Percentiles rank a stretch among this genome's conserved stretches.
phyloP scores from a whole-genome alignment of 1,284 basidiomycete genomes.

The Entoloma clypeatum region DNA sequence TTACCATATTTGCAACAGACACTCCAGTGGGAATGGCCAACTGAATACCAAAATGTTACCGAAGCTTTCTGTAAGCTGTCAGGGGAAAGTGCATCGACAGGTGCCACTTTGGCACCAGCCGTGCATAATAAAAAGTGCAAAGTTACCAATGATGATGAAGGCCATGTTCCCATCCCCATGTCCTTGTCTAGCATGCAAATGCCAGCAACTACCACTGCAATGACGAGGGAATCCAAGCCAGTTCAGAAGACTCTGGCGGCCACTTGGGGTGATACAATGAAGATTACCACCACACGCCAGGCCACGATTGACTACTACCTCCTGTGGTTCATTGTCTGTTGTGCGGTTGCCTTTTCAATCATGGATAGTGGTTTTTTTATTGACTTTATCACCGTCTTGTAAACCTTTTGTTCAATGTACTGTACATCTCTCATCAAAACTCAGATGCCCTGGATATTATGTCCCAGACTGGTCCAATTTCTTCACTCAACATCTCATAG shows the following conservation, averaged over 20 bases:
- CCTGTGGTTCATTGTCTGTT: not conserved
- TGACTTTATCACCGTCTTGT: not conserved
- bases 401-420: not conserved
- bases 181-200: not conserved
- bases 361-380: conserved; percentile 1
- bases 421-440: not conserved
- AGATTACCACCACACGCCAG: not conserved
- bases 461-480: not conserved
- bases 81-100: not conserved
- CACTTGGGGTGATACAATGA: not conserved
- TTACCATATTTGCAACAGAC: not conserved
- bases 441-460: not conserved
- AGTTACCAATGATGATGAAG: not conserved
- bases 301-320: not conserved
- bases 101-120: not conserved
- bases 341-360: not conserved
- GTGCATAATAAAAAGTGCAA: not conserved
- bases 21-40: conserved; percentile 1
- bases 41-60: conserved; percentile 1
- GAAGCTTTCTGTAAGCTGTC: conserved; percentile 1
- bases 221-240: not conserved
- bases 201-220: not conserved
- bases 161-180: not conserved
- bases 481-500: not conserved
- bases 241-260: not conserved